Evolutionary conservation across 2,329 filamentous ascomycete species (phyloP).

Genomic region (Xylariaceae sp.): DNA sequence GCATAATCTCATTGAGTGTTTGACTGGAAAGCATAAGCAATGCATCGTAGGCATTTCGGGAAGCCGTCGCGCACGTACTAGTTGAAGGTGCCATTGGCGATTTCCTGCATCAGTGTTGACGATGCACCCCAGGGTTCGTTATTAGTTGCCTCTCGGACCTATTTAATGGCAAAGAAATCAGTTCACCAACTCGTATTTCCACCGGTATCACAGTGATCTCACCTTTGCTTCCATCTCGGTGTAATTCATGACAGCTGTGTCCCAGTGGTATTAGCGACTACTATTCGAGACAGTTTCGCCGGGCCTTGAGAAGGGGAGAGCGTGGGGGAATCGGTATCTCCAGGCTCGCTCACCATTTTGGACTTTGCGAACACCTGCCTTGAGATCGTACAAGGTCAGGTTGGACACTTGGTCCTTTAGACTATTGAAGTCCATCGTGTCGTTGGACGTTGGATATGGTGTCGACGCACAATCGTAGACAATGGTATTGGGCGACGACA

Average conservation of each 20-base stretch:
- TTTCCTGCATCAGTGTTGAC: slow-evolving; percentile 91
- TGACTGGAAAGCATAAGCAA: slow-evolving; percentile 62
- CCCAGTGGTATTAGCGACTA: slow-evolving; percentile 19
- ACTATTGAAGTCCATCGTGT: slow-evolving; percentile 80
- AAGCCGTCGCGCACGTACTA: slow-evolving; percentile 68
- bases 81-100: slow-evolving; percentile 96
- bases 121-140: slow-evolving; percentile 97
- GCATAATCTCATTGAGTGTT: slow-evolving; percentile 99
- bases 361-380: slow-evolving; percentile 91
- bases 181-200: slow-evolving; percentile 2
- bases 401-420: slow-evolving; percentile 88
- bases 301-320: not conserved
- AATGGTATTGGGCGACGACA: slow-evolving; percentile 13
- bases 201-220: slow-evolving; percentile 8
- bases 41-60: not conserved
- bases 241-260: slow-evolving; percentile 91
- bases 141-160: slow-evolving; percentile 98
- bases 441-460: slow-evolving; percentile 18
- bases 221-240: slow-evolving; percentile 87
- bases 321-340: not conserved
- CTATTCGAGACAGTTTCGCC: not conserved
- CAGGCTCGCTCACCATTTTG: slow-evolving; percentile 76
- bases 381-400: slow-evolving; percentile 92
- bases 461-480: slow-evolving; percentile 2
- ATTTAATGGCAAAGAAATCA: slow-evolving; percentile 22